Evolutionary conservation across 1,284 basidiomycete genomes (phyloP), one percentile per base, ranked within the genome.

Genomic region (Cryptococcus wingfieldii): DNA sequence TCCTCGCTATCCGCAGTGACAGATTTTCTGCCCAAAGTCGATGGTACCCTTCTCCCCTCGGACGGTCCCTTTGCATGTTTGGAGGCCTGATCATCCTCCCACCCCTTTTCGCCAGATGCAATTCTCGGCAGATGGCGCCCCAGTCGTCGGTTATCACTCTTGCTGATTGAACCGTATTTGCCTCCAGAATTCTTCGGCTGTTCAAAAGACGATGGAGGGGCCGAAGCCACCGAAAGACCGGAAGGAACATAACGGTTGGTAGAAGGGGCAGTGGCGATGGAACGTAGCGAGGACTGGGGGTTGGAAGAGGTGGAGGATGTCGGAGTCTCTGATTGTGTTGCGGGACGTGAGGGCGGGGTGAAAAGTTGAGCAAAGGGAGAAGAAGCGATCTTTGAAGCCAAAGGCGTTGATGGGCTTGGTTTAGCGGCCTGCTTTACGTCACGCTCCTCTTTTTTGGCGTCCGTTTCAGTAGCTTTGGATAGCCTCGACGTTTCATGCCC

Each of bases 121-220:
- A 78, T 76, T 16, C 77, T 64, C 19, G 77, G 77, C 51, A 78
- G 51, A 63, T 78, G 77, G 46, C 72, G 64, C 23, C 77, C 77
- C 5, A 78, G 66, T 5, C 67, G 62, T n/a, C 76, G 63, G 10
- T 66, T 53, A 54, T 77, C 76, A 8, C 64, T 62, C 38, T 61
- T 61, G 25, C 67, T 69, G 28, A 75, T 69, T 4, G 72, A 75
- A 4, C 70, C 67, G 51, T 72, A 72, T 47, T 71, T 71, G 50
- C 64, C 65, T 44, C 59, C 62, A 16, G 58, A 60, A 18, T 27
- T 47, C 7, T 9, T 16, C 53, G 45, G 7, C 49, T 34, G 38
- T 43, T 47, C 19, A 60, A 25, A 42, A 14, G 14, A 37, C 1
- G 64, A 58, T 3, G 38, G 45, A 4, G 59, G 50, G 5, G 59